These are phyloP conservation scores for Cochlearia excelsa DNA, from an alignment of 345 rosid genomes.

Conservation along the genomic window DNA sequence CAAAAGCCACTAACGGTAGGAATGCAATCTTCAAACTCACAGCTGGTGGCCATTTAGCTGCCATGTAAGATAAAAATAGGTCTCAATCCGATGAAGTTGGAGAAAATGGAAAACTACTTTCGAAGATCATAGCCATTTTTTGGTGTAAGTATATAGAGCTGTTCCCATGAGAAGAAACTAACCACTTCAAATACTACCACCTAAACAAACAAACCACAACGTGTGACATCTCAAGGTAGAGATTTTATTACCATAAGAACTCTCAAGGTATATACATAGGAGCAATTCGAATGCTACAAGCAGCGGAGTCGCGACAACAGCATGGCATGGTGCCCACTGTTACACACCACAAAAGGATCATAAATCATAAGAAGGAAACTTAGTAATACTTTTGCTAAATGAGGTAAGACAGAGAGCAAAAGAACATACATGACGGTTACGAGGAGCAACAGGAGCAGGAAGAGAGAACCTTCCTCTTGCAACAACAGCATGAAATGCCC, in stretches of 20 bases:
- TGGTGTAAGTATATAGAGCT: neutral
- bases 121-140: neutral
- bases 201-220: constrained; percentile 3
- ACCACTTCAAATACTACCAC: neutral
- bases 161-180: constrained; percentile 10
- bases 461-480: constrained; percentile 95
- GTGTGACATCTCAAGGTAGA: constrained; percentile 7
- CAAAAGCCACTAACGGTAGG: constrained; percentile 77
- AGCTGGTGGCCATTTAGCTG: constrained; percentile 50
- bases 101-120: neutral
- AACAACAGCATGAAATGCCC: constrained; percentile 91
- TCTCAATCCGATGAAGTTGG: constrained; percentile 14
- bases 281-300: constrained; percentile 91
- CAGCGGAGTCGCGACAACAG: constrained; percentile 90
- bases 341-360: constrained; percentile 12
- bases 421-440: constrained; percentile 74
- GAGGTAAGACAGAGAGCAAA: constrained; percentile 2
- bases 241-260: constrained; percentile 52
- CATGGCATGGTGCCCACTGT: constrained; percentile 99
- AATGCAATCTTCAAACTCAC: constrained; percentile 87
- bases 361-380: neutral
- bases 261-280: constrained; percentile 95
- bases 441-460: constrained; percentile 94
- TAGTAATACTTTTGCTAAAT: neutral
- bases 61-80: constrained; percentile 21